Base-by-base conservation (phyloP, 352 stramenopile species). In the Phytophthora foliorum region DNA sequence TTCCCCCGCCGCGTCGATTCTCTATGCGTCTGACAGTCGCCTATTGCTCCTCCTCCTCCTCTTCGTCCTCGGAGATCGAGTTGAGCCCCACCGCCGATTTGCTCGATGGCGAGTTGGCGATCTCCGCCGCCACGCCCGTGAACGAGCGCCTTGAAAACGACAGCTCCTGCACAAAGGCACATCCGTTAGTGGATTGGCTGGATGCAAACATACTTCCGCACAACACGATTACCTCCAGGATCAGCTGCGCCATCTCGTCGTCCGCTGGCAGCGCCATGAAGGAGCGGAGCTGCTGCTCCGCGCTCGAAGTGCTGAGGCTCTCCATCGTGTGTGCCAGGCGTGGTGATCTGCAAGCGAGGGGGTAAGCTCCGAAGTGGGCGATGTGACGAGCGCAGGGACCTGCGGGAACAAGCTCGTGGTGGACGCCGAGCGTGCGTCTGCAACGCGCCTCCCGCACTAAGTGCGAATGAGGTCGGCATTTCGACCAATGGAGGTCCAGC, bases 161-260 rank as follows among this genome's bases (percentile, higher is more conserved):
- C 22, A 92, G 75, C 59, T 92, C 82, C 82, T 90, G 62, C 56
- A 32, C 32, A 39, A 27, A 21, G 22, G 10, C 9, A 24, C 14
- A 19, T 39, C 19, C 38, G 48, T 63, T 51, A 62, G 50, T 64
- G 29, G 52, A 48, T 36, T 22, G 42, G 42, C 19, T 49, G 42
- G 42, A 19, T 16, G 19, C 6, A 21, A 19, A 49, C 7, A 29
- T 17, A 8, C 13, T 6, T 14, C 21, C 21, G 29, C n/a, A 13
- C 7, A 1, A 49, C 17, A 44, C 2, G 25, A 38, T 3, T 45
- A 92, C 84, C 81, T 93, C 82, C 52, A 91, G 85, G 57, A 93
- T 90, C 36, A 90, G 57, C 70, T 91, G 85, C 58, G 82, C 75
- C 76, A 92, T 78, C 67, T 93, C 86, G 71, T 93, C 86, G 68